Conservation (phyloP, 2,329 filamentous ascomycete species). For the Apiospora malaysiana region DNA sequence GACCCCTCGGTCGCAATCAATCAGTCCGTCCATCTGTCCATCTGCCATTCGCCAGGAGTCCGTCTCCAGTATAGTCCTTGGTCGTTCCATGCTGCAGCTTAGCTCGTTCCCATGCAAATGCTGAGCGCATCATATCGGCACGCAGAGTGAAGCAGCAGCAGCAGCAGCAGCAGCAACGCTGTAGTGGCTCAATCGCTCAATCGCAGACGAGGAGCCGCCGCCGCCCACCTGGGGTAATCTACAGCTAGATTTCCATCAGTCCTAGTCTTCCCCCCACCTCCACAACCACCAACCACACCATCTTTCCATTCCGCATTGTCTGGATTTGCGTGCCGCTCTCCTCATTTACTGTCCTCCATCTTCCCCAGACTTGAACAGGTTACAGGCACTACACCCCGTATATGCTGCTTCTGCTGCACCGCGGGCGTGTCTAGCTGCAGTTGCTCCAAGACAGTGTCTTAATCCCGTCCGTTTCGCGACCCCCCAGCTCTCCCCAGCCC, state of each 20-base stretch:
- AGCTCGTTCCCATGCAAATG: neutral
- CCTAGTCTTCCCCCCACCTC: conserved; percentile 15
- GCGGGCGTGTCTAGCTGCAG: conserved; percentile 23
- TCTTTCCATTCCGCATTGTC: conserved; percentile 13
- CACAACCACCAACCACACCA: conserved; percentile 18
- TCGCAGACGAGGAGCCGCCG: conserved; percentile 7
- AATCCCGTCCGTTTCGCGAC: conserved; percentile 18
- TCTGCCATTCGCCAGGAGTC: neutral
- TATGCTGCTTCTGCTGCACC: conserved; percentile 9
- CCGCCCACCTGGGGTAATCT: conserved; percentile 5
- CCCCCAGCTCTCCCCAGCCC: neutral
- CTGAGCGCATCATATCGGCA: neutral
- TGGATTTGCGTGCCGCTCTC: conserved; percentile 16
- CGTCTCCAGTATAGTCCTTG: neutral
- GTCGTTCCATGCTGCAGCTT: neutral
- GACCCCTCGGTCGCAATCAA: neutral
- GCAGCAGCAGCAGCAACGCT: neutral
- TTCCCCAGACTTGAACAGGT: conserved; percentile 10
- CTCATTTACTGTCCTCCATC: conserved; percentile 17
- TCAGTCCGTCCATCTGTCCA: neutral
- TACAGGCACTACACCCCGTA: conserved; percentile 8
- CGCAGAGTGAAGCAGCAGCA: neutral
- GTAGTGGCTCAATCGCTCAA: neutral
- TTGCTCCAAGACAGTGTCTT: conserved; percentile 24
- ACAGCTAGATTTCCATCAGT: conserved; percentile 8